Percentiles rank a stretch among this genome's conserved stretches.
Evolutionary conservation across 306 rosid species (phyloP).

Genomic region (Fagus crenata): DNA sequence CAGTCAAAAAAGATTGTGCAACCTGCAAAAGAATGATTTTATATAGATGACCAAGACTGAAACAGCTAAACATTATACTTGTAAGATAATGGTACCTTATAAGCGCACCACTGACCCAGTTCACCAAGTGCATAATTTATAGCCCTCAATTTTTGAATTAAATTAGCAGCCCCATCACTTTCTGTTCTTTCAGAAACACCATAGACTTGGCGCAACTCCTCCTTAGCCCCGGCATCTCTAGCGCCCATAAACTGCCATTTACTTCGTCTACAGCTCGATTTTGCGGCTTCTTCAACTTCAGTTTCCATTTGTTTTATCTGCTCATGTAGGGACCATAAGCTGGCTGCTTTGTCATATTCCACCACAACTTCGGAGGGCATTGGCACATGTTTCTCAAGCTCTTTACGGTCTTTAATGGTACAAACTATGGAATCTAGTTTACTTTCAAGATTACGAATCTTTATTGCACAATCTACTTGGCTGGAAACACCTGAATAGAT

Average conservation of each 20-base stretch:
- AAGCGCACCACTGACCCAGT: conserved; percentile 99
- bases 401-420: conserved; percentile 95
- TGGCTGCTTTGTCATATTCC: conserved; percentile 92
- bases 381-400: conserved; percentile 95
- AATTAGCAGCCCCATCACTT: conserved; percentile 97
- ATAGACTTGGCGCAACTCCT: conserved; percentile 93
- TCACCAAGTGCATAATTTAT: conserved; percentile 97
- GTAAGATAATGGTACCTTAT: conserved; percentile 54
- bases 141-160: conserved; percentile 94
- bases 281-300: conserved; percentile 98
- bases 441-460: conserved; percentile 98
- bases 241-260: conserved; percentile 99
- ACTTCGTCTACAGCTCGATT: conserved; percentile 89
- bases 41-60: conserved; percentile 23
- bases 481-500: conserved; percentile 88
- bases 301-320: conserved; percentile 92
- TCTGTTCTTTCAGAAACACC: conserved; percentile 99
- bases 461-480: conserved; percentile 96
- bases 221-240: conserved; percentile 99
- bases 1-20: conserved; percentile 88
- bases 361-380: conserved; percentile 95
- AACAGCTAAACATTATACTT: conserved; percentile 15
- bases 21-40: conserved; percentile 55
- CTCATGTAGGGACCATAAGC: conserved; percentile 88
- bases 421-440: conserved; percentile 95